Evolutionary conservation across 257 asterid genomes (phyloP), one percentile per base, ranked within the genome.

Genomic region (Lycium ferocissimum): DNA sequence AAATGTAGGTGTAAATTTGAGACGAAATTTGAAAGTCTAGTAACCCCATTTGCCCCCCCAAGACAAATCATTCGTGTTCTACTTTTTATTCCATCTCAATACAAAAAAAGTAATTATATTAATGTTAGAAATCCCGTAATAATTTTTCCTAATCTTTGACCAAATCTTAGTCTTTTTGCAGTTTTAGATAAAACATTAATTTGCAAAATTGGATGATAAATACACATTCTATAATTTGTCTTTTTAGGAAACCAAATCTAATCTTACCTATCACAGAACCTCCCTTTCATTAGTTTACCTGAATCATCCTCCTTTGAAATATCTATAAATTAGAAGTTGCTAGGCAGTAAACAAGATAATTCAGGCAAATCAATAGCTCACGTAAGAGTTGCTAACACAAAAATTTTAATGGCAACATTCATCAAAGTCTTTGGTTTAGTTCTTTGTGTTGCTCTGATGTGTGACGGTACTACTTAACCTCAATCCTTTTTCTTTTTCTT

Each of bases 381-480:
- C 35, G 7, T 1, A 65, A 40, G 54, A 45, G 49, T 8, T 40
- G 11, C 33, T 17, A 71, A 18, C 56, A 71, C 79, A 40, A 17
- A 18, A 9, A 43, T 45, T n/a, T 45, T 18, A 9, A 49, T 75
- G 81, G 38, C 45, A 75, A 14, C 81, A 22, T 11, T 22, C 45
- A 49, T 7, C 45, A 75, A 75, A 22, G 43, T 75, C 14, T 13
- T 75, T 22, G 56, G 43, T 6, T 49, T 73, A 12, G 61, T 73
- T 51, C 20, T 73, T 2, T 45, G n/a, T 73, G 11, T 73, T 18
- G 80, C 80, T 45, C 37, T 72, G 5, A 43, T 72, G 9, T 45
- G 26, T 72, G 58, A 45, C 45, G 80, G 80, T 72, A 72, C 26
- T 15, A 70, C 3, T 45, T n/a, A 72, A 72, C 15, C 80, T 47